Evolutionary conservation across 2,329 filamentous ascomycete genomes (phyloP).

Genomic region (Eutypella sp.): DNA sequence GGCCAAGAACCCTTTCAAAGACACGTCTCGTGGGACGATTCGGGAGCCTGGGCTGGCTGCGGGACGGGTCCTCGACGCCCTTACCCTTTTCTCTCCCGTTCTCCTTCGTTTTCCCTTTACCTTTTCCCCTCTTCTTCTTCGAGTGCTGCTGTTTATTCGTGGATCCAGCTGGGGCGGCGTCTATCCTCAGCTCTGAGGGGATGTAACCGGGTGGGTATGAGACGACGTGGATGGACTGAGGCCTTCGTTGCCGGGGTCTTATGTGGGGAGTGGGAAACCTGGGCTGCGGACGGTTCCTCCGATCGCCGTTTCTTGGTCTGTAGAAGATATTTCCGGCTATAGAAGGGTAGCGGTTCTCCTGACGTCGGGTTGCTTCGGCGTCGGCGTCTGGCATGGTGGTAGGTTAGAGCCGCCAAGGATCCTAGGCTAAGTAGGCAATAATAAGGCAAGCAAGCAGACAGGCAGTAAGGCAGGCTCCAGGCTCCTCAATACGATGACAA

Average conservation of each 20-base stretch:
- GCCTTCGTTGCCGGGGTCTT: constrained; percentile 43
- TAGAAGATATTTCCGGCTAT: constrained; percentile 24
- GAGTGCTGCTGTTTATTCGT: constrained; percentile 34
- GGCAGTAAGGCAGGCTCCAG: no score
- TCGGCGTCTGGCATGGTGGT: constrained; percentile 23
- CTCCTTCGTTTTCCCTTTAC: constrained; percentile 6
- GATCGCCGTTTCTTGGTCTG: constrained; percentile 19
- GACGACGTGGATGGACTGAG: constrained; percentile 49
- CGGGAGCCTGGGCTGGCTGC: constrained; percentile 22
- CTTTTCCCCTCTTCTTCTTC: constrained; percentile 24
- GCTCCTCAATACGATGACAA: no score
- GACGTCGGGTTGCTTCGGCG: constrained; percentile 8
- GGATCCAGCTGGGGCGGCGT: constrained; percentile 41
- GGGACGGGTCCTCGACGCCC: constrained; percentile 11
- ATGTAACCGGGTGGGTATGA: constrained; percentile 39
- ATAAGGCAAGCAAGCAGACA: no score
- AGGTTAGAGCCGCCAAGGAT: constrained; percentile 16
- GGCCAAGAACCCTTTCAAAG: constrained; percentile 28
- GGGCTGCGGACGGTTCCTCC: constrained; percentile 16
- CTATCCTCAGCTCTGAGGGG: constrained; percentile 39
- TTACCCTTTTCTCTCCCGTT: constrained; percentile 8
- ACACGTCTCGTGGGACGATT: constrained; percentile 25
- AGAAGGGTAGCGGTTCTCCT: constrained; percentile 7
- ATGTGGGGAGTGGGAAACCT: constrained; percentile 38
- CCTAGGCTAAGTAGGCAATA: no score